Conservation (phyloP, 2,329 filamentous ascomycete species). For the Trichoderma citrinoviride region DNA sequence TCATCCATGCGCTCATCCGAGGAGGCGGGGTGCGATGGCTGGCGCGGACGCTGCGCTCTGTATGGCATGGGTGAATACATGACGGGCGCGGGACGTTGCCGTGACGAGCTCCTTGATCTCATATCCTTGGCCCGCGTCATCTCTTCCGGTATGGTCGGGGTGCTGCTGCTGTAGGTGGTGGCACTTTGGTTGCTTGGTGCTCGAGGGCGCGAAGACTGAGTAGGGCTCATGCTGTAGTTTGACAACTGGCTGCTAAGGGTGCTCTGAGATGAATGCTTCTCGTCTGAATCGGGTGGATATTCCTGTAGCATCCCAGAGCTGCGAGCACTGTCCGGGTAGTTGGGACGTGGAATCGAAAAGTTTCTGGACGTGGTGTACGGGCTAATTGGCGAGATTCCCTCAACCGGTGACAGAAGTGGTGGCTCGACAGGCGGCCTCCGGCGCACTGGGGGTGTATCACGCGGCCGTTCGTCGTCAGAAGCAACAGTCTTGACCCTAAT, state of each 20-base stretch:
- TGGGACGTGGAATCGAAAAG: slow-evolving; percentile 1
- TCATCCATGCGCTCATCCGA: neutral
- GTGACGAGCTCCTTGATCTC: slow-evolving; percentile 18
- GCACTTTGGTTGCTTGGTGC: slow-evolving; percentile 15
- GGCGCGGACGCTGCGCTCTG: slow-evolving; percentile 4
- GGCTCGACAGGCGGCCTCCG: slow-evolving; percentile 24
- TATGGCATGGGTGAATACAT: slow-evolving; percentile 16
- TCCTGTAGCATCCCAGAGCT: slow-evolving; percentile 14
- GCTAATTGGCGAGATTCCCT: neutral
- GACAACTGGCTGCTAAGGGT: slow-evolving; percentile 24
- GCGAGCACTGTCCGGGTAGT: slow-evolving; percentile 5
- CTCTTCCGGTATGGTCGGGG: slow-evolving; percentile 25
- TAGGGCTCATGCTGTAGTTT: slow-evolving; percentile 17
- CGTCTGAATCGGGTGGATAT: slow-evolving; percentile 19
- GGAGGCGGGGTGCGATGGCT: neutral
- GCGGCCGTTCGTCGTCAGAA: slow-evolving; percentile 25
- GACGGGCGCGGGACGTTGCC: slow-evolving; percentile 9
- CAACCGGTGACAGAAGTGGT: neutral
- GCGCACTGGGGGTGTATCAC: slow-evolving; percentile 24
- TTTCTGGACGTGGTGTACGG: neutral
- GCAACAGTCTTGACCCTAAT: slow-evolving; percentile 28
- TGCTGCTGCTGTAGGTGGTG: slow-evolving; percentile 5
- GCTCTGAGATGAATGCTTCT: slow-evolving; percentile 22
- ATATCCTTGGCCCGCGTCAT: neutral
- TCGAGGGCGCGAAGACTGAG: slow-evolving; percentile 16